Base-by-base conservation (phyloP, 1,284 basidiomycete species). In the Pseudozyma thailandica region DNA sequence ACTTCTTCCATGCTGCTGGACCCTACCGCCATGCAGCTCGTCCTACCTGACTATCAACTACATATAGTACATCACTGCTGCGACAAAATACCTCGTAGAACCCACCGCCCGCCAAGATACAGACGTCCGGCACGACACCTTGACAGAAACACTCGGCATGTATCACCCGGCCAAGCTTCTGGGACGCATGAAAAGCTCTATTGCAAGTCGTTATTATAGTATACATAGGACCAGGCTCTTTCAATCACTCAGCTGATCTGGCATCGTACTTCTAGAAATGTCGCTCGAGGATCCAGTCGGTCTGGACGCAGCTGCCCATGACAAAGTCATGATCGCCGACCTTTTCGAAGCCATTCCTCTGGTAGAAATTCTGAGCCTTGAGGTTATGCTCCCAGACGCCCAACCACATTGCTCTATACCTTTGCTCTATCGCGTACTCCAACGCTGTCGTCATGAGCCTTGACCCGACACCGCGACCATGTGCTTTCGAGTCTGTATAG, bases 331-430 rank as follows among this genome's bases (percentile, higher is more conserved):
- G 64, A 3, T 28, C 25, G 4, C 64, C 64, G 16, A 60, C 57
- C 37, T 41, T 52, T 9, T 57, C 15, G 21, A 68, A 68, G 8
- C 23, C 33, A 16, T 68, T 51, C 8, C 53, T 33, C 20, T 53
- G 18, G 37, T 68, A 68, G 41, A 68, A 68, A 35, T 60, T 56
- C 16, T 61, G 53, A 20, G 64, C 64, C 20, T 68, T 68, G 21
- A 42, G 46, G 30, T 68, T 68, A 15, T 68, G 45, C 31, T 68
- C 57, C 57, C 64, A 68, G 4, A 68, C 57, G 28, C 64, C 64
- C 6, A 68, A 42, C 64, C 64, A 68, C 3, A 68, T 55, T 18
- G 58, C 57, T 42, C 53, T 56, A 47, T 50, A 68, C 20, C 42
- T 26, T 21, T 55, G 52, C 7, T 47, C 25, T 7, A 37, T 43